Percentiles rank a stretch among this genome's conserved stretches.
Conservation (phyloP, 352 stramenopile species). For the Phytopythium chamaehyphon region DNA sequence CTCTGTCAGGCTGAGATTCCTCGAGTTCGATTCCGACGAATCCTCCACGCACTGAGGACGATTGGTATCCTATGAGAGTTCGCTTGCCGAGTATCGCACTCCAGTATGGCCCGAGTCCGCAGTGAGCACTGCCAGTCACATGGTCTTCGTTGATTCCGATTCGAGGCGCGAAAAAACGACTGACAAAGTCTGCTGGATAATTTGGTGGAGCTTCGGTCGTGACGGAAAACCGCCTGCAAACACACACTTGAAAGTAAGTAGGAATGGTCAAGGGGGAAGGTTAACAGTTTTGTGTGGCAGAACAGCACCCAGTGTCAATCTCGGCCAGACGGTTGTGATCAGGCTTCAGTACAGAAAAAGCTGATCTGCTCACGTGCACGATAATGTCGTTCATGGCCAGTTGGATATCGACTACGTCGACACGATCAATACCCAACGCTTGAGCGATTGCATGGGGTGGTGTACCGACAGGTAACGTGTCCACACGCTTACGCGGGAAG, state of each 20-base stretch:
- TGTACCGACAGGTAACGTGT: conserved; percentile 3
- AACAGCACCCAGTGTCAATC: conserved; percentile 13
- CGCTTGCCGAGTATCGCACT: conserved; percentile 30
- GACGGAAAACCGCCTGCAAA: conserved; percentile 25
- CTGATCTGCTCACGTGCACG: conserved; percentile 15
- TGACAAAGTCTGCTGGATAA: conserved; percentile 26
- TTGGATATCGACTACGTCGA: conserved; percentile 19
- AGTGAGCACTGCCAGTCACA: conserved; percentile 92
- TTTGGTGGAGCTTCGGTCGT: conserved; percentile 21
- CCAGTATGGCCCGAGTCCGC: conserved; percentile 87
- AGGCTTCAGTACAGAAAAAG: conserved; percentile 16
- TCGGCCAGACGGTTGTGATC: conserved; percentile 16
- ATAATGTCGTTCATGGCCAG: conserved; percentile 21
- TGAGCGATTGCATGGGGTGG: conserved; percentile 10
- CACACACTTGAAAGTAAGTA: conserved; percentile 2
- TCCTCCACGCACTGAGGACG: conserved; percentile 36
- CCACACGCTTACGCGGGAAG: conserved; percentile 35
- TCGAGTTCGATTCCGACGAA: conserved; percentile 36
- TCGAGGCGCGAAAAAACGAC: conserved; percentile 88
- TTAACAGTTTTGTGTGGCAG: too few species aligned
- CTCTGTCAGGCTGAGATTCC: conserved; percentile 17
- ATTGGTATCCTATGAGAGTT: conserved; percentile 39
- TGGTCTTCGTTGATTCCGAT: conserved; percentile 91
- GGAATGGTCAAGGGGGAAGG: neutral
- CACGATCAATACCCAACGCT: conserved; percentile 10